phyloP scores from a whole-genome alignment of 1,284 basidiomycete genomes.

The Microbotryum saponariae region DNA sequence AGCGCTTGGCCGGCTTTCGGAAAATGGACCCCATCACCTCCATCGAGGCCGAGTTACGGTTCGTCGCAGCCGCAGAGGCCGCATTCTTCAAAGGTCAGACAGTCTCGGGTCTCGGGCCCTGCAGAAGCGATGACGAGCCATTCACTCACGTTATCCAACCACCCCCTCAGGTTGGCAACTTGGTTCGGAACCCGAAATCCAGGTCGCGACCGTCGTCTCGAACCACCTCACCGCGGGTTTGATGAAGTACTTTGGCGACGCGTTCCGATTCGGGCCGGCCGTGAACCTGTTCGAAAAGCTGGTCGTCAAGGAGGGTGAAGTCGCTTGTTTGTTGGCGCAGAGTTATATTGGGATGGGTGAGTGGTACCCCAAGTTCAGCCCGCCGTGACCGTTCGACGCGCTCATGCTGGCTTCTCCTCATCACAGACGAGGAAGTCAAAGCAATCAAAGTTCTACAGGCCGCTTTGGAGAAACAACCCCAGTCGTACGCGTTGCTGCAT shows the following conservation, averaged over 20 bases:
- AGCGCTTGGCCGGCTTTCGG: slow-evolving; percentile 79
- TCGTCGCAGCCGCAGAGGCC: slow-evolving; percentile 82
- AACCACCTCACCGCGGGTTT: slow-evolving; percentile 93
- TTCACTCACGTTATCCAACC: no score
- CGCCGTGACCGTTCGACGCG: background rate
- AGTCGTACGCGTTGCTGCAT: slow-evolving; percentile 88
- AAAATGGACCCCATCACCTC: slow-evolving; percentile 91
- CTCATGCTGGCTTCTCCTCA: background rate
- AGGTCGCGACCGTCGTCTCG: slow-evolving; percentile 93
- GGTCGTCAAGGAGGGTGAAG: slow-evolving; percentile 74
- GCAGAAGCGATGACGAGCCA: no score
- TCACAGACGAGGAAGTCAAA: slow-evolving; percentile 89
- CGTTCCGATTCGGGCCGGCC: slow-evolving; percentile 68
- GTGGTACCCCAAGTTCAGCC: slow-evolving; percentile 40
- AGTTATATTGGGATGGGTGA: slow-evolving; percentile 96
- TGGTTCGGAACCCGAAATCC: slow-evolving; percentile 95
- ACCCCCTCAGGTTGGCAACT: slow-evolving; percentile 78
- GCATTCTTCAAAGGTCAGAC: slow-evolving; percentile 76
- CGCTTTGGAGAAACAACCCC: slow-evolving; percentile 75
- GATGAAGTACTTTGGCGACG: slow-evolving; percentile 94
- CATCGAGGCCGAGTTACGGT: slow-evolving; percentile 78
- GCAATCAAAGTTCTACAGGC: slow-evolving; percentile 87
- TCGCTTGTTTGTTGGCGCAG: slow-evolving; percentile 76
- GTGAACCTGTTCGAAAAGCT: slow-evolving; percentile 95
- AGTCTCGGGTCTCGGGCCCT: no score